These are phyloP conservation scores for Pseudocercospora eumusae DNA, from an alignment of 2,329 filamentous ascomycete genomes.

Conservation along the genomic window DNA sequence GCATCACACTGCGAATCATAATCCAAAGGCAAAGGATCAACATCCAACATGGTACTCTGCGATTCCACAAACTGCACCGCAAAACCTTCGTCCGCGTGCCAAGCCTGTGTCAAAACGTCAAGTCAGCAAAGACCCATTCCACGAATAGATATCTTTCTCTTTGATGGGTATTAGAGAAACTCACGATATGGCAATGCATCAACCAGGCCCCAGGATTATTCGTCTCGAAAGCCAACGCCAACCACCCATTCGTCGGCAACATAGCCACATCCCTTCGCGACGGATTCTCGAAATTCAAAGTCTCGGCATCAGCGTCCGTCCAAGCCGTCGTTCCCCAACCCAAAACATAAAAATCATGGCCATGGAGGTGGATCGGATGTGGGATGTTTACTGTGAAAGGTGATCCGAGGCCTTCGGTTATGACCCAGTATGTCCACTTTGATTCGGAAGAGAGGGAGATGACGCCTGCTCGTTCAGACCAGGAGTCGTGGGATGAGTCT, in stretches of 20 bases:
- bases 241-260: slow-evolving; percentile 42
- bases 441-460: slow-evolving; percentile 35
- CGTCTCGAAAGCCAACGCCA: slow-evolving; percentile 46
- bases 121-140: background rate
- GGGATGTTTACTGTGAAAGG: slow-evolving; percentile 37
- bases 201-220: slow-evolving; percentile 50
- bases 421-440: slow-evolving; percentile 41
- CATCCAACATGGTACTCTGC: slow-evolving; percentile 28
- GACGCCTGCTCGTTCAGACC: slow-evolving; percentile 42
- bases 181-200: slow-evolving; percentile 47
- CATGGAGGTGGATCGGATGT: slow-evolving; percentile 39
- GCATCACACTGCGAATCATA: slow-evolving; percentile 36
- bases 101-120: slow-evolving; percentile 23
- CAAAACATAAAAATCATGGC: slow-evolving; percentile 40
- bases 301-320: slow-evolving; percentile 26
- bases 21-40: slow-evolving; percentile 29
- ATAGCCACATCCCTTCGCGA: slow-evolving; percentile 45
- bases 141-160: background rate
- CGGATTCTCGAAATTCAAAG: slow-evolving; percentile 43
- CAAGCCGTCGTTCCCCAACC: slow-evolving; percentile 34
- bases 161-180: slow-evolving; percentile 15
- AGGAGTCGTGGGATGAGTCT: slow-evolving; percentile 42
- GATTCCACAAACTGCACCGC: slow-evolving; percentile 40
- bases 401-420: slow-evolving; percentile 35
- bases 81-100: slow-evolving; percentile 41